Conservation (phyloP, 2,329 filamentous ascomycete genomes). For the Talaromyces sp. region DNA sequence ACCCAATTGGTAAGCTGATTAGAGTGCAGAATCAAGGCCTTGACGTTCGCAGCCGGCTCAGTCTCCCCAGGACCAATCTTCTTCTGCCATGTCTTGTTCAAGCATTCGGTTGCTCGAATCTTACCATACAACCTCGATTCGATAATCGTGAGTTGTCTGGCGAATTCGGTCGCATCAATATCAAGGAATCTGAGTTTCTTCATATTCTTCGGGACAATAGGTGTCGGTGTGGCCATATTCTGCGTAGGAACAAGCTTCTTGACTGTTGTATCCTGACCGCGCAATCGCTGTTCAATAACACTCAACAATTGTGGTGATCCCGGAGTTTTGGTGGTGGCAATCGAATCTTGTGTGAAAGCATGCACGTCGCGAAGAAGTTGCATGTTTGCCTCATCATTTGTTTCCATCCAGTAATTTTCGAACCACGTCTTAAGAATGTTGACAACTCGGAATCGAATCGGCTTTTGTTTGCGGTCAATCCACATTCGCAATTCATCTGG, state of each 20-base stretch:
- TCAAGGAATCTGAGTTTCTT: slow-evolving; percentile 98
- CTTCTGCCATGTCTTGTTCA: slow-evolving; percentile 99
- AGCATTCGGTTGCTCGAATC: slow-evolving; percentile 90
- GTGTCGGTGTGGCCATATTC: slow-evolving; percentile 74
- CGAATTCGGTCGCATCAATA: slow-evolving; percentile 93
- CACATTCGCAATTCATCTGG: slow-evolving; percentile 77
- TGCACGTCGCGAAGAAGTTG: slow-evolving; percentile 85
- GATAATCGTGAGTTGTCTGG: slow-evolving; percentile 94
- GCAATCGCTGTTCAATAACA: slow-evolving; percentile 81
- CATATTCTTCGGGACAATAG: slow-evolving; percentile 98
- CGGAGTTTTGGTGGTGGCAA: slow-evolving; percentile 89
- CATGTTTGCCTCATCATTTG: slow-evolving; percentile 78
- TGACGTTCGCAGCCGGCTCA: slow-evolving; percentile 89
- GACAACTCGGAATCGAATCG: slow-evolving; percentile 91
- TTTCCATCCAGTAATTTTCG: slow-evolving; percentile 98
- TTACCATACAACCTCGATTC: slow-evolving; percentile 93
- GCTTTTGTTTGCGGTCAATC: slow-evolving; percentile 92
- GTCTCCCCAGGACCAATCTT: slow-evolving; percentile 69
- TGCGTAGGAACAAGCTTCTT: slow-evolving; percentile 85
- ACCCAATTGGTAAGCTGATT: slow-evolving; percentile 99
- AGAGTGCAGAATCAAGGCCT: slow-evolving; percentile 92
- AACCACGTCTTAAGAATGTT: slow-evolving; percentile 99
- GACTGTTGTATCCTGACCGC: slow-evolving; percentile 79
- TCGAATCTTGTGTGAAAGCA: slow-evolving; percentile 84
- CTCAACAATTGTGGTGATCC: slow-evolving; percentile 81